phyloP scores from a whole-genome alignment of 371 early-diverging fungal genomes.

The Mortierella polycephala region DNA sequence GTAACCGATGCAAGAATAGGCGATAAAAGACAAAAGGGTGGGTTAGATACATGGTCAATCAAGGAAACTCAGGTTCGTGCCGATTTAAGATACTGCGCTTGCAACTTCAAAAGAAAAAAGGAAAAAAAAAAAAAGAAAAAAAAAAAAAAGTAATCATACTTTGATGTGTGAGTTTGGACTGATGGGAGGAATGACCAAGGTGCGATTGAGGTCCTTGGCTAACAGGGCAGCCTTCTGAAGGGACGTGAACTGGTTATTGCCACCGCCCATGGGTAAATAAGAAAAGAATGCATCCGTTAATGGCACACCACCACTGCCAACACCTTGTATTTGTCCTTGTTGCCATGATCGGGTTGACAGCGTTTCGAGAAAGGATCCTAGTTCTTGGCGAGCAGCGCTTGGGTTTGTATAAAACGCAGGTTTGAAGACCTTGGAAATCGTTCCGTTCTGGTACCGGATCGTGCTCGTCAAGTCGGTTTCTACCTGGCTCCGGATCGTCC shows the following conservation, averaged over 20 bases:
- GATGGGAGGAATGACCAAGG: slow-evolving; percentile 44
- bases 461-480: slow-evolving; percentile 20
- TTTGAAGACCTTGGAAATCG: slow-evolving; percentile 26
- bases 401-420: slow-evolving; percentile 32
- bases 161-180: slow-evolving; percentile 49
- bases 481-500: background rate
- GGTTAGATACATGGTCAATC: background rate
- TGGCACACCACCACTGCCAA: too few species aligned
- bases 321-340: too few species aligned
- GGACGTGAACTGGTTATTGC: slow-evolving; percentile 48
- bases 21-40: too few species aligned
- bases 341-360: slow-evolving; percentile 23
- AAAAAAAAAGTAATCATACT: slow-evolving; percentile 14
- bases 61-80: background rate
- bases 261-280: slow-evolving; percentile 49
- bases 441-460: slow-evolving; percentile 22
- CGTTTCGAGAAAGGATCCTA: slow-evolving; percentile 44
- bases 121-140: background rate
- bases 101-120: background rate
- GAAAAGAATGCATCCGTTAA: slow-evolving; percentile 19
- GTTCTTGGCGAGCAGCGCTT: slow-evolving; percentile 16
- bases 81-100: background rate
- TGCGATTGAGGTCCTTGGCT: slow-evolving; percentile 45
- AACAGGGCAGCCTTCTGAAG: slow-evolving; percentile 42
- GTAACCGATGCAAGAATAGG: background rate